Conservation (phyloP, 2,329 filamentous ascomycete genomes). For the Fusarium luffae region DNA sequence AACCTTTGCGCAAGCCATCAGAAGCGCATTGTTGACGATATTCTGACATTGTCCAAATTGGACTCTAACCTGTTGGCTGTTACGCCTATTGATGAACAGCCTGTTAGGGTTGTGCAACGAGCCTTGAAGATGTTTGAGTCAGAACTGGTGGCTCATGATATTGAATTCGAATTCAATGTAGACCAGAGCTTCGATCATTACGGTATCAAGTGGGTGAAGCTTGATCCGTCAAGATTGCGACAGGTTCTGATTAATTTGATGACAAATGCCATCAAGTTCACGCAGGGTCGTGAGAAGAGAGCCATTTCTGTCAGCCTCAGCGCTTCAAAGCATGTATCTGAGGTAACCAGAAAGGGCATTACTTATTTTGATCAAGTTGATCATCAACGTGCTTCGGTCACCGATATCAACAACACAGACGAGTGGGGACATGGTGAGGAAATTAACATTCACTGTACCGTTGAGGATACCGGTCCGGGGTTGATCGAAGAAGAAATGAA, state of each 20-base stretch:
- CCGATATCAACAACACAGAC: conserved; percentile 61
- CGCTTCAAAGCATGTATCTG: conserved; percentile 66
- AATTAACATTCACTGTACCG: conserved; percentile 77
- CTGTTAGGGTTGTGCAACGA: conserved; percentile 73
- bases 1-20: conserved; percentile 83
- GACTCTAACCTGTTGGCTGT: conserved; percentile 77
- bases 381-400: conserved; percentile 48
- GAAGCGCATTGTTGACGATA: conserved; percentile 76
- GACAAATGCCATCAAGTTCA: conserved; percentile 74
- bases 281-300: conserved; percentile 67
- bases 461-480: conserved; percentile 77
- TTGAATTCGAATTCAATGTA: conserved; percentile 75
- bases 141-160: conserved; percentile 77
- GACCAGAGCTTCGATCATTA: conserved; percentile 74
- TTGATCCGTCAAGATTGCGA: conserved; percentile 79
- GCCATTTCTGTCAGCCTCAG: conserved; percentile 73
- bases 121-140: conserved; percentile 84
- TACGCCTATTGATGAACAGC: conserved; percentile 76
- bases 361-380: conserved; percentile 61
- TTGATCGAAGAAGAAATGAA: conserved; percentile 73
- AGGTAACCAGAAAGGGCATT: conserved; percentile 54
- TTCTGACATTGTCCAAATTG: conserved; percentile 74
- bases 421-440: conserved; percentile 80
- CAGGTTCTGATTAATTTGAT: conserved; percentile 83
- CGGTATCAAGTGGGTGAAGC: conserved; percentile 75